Base-by-base conservation (phyloP, 495 filamentous ascomycete genomes). In the Daldinia grandis region DNA sequence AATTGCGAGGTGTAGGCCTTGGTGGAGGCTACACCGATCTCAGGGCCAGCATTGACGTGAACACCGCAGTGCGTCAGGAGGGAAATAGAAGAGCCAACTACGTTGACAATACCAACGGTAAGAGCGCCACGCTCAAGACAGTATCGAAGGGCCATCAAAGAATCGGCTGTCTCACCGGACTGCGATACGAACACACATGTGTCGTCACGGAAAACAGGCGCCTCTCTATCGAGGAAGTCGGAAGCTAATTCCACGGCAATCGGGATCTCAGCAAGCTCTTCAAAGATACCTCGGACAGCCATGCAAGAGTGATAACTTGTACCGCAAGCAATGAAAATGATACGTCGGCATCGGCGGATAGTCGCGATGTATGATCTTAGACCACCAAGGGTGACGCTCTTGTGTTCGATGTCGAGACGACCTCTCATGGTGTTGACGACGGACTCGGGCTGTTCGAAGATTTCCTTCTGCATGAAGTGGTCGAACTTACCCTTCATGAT, bases 401-500 rank as follows among this genome's bases (percentile, higher is more conserved):
- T 95, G 83, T 98, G 95, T 62, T 87, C 90, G 58, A 91, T 87
- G 78, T 99, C 96, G 69, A 99, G 84, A 81, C 95, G 96, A 80
- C 95, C 95, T 88, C 95, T 92, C 95, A 99, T 99, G 47, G 96
- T 98, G 86, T 99, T 99, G 82, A 99, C 90, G 64, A 99, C 93
- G 5, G 95, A 99, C 83, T 99, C 95, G 64, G 95, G 95, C 83
- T 99, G 95, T 84, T 99, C 95, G 81, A 98, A 99, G 76, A 99
- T 99, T 79, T 99, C 95, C 86, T 99, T 99, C 79, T 99, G 96
- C 95, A 99, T 99, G 86, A 98, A 99, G 82, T 99, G 95, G 78
- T 99, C 95, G 81, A 98, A 99, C 76, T 95, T 96, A 77, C 95
- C 95, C 88, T 98, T 99, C 95, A 99, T 99, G 81, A 99, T 99